Base-by-base conservation (phyloP, 345 rosid species). In the Clarkia xantiana region DNA sequence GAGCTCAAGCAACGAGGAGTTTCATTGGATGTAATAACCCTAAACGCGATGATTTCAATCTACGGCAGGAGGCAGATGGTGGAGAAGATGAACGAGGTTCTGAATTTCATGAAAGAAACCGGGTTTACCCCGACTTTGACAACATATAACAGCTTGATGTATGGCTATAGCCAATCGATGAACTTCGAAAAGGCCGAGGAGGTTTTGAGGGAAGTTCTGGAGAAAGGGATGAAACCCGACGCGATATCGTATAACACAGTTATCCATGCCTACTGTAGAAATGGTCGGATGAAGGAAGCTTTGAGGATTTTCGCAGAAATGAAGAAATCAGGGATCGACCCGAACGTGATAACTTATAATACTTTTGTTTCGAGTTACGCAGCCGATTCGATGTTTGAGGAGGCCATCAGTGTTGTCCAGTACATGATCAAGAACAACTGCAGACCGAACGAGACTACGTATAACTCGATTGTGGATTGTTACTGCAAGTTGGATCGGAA, bases 141-240 rank as follows among this genome's bases (percentile, higher is more conserved):
- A 8, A 91, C 98, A 17, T 86, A 91, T 77, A 86, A 91, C 44
- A 83, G 76, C 66, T 70, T 91, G 70, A 91, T 91, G 96, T 76
- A 81, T 22, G 79, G 79, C 89, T 66, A 83, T 56, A 86, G 94
- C 67, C 80, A 82, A 59, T 86, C 94, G 23, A 77, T 57, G 7
- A 78, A 69, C 51, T 91, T 81, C 15, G 76, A 62, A 23, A 77
- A 69, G 61, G 78, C 96, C 6, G 94, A 91, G 67, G 77, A 78
- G 45, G 44, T 78, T 53, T 65, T 86, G 42, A 71, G 81, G 71
- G 86, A 81, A 55, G 73, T 76, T 58, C 23, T 79, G 58, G 76
- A 62, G 1, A 79, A 81, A 52, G 96, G 93, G 25, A 53, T 83
- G 36, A 83, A 79, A 68, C 96, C 96, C n/a, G 96, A 91, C 66